Conservation (phyloP, 2,329 filamentous ascomycete species). For the Botrytis cinerea region DNA sequence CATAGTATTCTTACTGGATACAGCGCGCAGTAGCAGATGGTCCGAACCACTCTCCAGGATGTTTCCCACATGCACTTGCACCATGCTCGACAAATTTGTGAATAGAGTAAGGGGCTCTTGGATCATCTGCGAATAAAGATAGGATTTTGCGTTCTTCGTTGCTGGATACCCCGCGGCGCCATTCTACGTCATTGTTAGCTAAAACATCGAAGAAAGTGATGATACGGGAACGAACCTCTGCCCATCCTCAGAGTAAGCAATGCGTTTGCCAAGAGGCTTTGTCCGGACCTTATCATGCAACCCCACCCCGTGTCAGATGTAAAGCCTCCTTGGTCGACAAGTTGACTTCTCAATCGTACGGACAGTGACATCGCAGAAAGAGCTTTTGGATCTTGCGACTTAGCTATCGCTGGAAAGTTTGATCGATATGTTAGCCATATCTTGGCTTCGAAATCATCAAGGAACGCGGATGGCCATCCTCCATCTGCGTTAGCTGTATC, state of each 20-base stretch:
- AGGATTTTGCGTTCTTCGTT: conserved; percentile 70
- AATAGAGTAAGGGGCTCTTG: conserved; percentile 86
- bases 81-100: conserved; percentile 92
- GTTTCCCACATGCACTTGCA: conserved; percentile 83
- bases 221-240: conserved; percentile 58
- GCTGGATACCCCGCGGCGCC: conserved; percentile 64
- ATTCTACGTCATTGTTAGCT: conserved; percentile 54
- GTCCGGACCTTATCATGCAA: conserved; percentile 97
- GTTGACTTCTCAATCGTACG: conserved; percentile 78
- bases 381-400: conserved; percentile 73
- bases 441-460: conserved; percentile 89
- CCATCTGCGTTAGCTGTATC: conserved; percentile 34
- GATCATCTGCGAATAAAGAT: conserved; percentile 83
- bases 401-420: conserved; percentile 79
- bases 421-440: conserved; percentile 97
- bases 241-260: conserved; percentile 73
- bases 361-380: conserved; percentile 73
- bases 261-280: conserved; percentile 88
- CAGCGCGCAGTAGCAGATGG: conserved; percentile 94
- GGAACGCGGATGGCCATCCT: conserved; percentile 81
- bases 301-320: conserved; percentile 96
- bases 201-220: not conserved
- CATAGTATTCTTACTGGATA: conserved; percentile 69
- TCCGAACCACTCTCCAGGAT: conserved; percentile 97
- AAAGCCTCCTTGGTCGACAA: conserved; percentile 79